Percentiles rank a stretch among this genome's conserved stretches.
phyloP scores from a whole-genome alignment of 768 basidiomycete species.

The Pholiota microspora region DNA sequence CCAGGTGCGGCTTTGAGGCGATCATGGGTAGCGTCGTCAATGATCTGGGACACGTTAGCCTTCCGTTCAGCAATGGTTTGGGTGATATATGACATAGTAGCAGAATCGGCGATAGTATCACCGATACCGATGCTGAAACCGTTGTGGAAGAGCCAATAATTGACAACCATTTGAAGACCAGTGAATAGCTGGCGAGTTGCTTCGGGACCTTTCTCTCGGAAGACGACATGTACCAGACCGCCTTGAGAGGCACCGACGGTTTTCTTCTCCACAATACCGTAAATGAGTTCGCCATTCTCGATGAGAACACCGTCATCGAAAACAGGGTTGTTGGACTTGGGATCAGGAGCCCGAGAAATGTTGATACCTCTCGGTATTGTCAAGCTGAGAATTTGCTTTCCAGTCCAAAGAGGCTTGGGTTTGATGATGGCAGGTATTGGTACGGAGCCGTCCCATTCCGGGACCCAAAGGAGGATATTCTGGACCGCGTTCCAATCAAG shows the following conservation, averaged over 20 bases:
- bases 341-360: slow-evolving; percentile 77
- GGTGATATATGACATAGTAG: slow-evolving; percentile 86
- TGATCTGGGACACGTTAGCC: slow-evolving; percentile 70
- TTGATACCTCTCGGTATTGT: slow-evolving; percentile 95
- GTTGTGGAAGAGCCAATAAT: slow-evolving; percentile 98
- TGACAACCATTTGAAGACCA: slow-evolving; percentile 92
- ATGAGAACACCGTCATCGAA: slow-evolving; percentile 94
- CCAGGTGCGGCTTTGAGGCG: slow-evolving; percentile 87
- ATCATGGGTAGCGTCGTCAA: slow-evolving; percentile 83
- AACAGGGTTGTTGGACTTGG: slow-evolving; percentile 75
- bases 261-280: slow-evolving; percentile 96
- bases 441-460: slow-evolving; percentile 93
- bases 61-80: slow-evolving; percentile 82
- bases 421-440: slow-evolving; percentile 95
- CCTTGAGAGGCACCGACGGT: slow-evolving; percentile 96
- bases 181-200: slow-evolving; percentile 88
- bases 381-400: slow-evolving; percentile 93
- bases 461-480: slow-evolving; percentile 97
- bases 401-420: slow-evolving; percentile 96
- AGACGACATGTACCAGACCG: slow-evolving; percentile 93
- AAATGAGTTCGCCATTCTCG: slow-evolving; percentile 95
- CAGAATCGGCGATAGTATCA: slow-evolving; percentile 92
- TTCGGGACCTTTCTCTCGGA: slow-evolving; percentile 96
- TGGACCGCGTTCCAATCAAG: slow-evolving; percentile 95
- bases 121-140: slow-evolving; percentile 99